Evolutionary conservation across 202 grass and related monocot genomes (phyloP), one percentile per base, ranked within the genome.

Genomic region (Setaria viridis): DNA sequence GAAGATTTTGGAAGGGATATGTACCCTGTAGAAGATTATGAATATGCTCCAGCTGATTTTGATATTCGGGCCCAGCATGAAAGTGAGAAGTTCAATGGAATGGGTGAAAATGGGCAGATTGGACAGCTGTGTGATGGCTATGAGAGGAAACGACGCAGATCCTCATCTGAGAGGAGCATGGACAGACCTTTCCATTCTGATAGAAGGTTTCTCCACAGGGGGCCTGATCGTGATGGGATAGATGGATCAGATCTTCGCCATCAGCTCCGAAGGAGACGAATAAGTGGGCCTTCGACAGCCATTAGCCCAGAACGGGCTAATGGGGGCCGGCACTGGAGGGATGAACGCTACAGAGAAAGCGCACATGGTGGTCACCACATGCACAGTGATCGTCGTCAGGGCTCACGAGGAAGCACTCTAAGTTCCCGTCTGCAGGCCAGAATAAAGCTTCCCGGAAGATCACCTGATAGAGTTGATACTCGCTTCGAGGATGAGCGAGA

Each of bases 381-480:
- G 7, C 81, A 69, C 15, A 86, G 64, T 67, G 81, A 90, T 84
- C 85, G 47, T 34, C 69, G 67, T 45, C 81, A 66, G 66, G 55
- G 70, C 41, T 70, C 47, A 60, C 79, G 25, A 35, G 87, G 82
- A 79, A 83, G 86, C 65, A 88, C 75, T 13, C 75, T 91, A 58
- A 90, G 88, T 67, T 87, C 87, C 65, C 92, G 93, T 64, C 82
- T 98, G 29, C 83, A 86, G 75, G 89, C 93, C 77, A 92, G 95
- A 93, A 98, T 98, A 90, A 89, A 89, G 67, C 89, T 98, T 78
- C 93, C 93, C 85, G 29, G 74, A 85, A 98, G 80, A 88, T 89
- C 88, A 46, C 86, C 82, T 78, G 86, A 94, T 71, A 89, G 81
- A 74, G 45, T 70, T 84, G 89, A 85, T 87, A 72, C 59, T 73